Evolutionary conservation across 768 basidiomycete species (phyloP).

Genomic region (Termitomyces sp.): DNA sequence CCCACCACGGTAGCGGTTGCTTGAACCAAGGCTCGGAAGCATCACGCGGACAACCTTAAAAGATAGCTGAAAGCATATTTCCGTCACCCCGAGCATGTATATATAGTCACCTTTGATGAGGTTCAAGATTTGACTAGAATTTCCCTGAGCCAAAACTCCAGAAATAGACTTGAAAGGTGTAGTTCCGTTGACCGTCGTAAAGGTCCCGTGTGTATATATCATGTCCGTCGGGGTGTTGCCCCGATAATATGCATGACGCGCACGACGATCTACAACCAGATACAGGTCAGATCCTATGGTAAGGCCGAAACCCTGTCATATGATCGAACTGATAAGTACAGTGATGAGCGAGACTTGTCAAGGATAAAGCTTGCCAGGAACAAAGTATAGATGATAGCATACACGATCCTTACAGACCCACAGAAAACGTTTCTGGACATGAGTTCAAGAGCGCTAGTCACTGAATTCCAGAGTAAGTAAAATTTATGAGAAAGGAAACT

Average conservation of each 20-base stretch:
- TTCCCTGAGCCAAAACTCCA: conserved; percentile 43
- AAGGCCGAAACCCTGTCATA: conserved; percentile 67
- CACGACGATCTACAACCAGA: conserved; percentile 59
- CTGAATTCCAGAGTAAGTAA: conserved; percentile 26
- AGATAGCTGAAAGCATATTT: conserved; percentile 4
- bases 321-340: not conserved
- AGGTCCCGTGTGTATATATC: conserved; percentile 48
- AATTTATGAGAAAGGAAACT: not conserved
- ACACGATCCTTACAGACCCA: conserved; percentile 78
- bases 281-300: conserved; percentile 82
- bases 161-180: conserved; percentile 25
- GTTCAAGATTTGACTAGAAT: conserved; percentile 31
- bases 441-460: conserved; percentile 73
- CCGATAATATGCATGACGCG: conserved; percentile 45
- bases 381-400: conserved; percentile 81
- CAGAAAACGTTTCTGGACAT: conserved; percentile 79
- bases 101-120: conserved; percentile 38
- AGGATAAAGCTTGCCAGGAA: conserved; percentile 49
- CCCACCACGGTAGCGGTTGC: conserved; percentile 78
- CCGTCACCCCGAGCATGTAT: not conserved
- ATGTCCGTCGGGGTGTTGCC: conserved; percentile 32
- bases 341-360: not conserved
- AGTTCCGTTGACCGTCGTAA: conserved; percentile 43
- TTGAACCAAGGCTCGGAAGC: conserved; percentile 72
- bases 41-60: conserved; percentile 68